Percentiles rank a stretch among this genome's conserved stretches.
These are phyloP conservation scores for Elymus sibiricus DNA, from an alignment of 176 grass and related monocot species.

Conservation along the genomic window DNA sequence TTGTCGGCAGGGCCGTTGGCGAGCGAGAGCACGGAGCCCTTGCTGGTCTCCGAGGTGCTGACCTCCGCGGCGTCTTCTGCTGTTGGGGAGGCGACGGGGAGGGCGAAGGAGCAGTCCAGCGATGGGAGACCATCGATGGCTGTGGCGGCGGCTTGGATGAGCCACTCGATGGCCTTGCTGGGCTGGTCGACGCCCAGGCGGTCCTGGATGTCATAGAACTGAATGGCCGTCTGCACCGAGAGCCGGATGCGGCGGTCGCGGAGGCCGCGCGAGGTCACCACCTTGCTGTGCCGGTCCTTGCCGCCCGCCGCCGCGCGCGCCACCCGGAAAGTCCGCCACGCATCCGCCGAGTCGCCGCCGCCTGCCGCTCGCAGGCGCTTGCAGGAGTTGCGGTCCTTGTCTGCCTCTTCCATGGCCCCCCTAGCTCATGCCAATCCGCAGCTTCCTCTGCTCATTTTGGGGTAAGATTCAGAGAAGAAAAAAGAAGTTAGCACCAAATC, in stretches of 20 bases:
- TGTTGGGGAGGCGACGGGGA: background rate
- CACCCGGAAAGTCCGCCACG: constrained; percentile 42
- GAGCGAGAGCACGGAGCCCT: constrained; percentile 66
- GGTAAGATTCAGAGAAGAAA: background rate
- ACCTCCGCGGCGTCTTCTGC: constrained; percentile 15
- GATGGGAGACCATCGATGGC: constrained; percentile 69
- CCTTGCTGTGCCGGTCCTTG: constrained; percentile 95
- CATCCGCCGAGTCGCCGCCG: constrained; percentile 8
- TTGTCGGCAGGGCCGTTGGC: constrained; percentile 37
- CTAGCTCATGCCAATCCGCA: constrained; percentile 25
- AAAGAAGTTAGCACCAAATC: background rate
- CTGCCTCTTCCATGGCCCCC: constrained; percentile 32
- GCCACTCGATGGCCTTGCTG: constrained; percentile 90
- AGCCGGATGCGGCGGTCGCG: constrained; percentile 77
- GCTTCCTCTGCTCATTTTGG: constrained; percentile 25
- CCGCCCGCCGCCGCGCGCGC: constrained; percentile 50
- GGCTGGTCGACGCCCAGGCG: constrained; percentile 82
- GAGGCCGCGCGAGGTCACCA: constrained; percentile 68
- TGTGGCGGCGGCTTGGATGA: constrained; percentile 54
- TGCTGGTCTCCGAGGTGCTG: constrained; percentile 80
- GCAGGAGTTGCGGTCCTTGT: constrained; percentile 31
- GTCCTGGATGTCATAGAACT: constrained; percentile 92
- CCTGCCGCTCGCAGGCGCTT: constrained; percentile 25
- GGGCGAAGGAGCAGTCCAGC: constrained; percentile 44
- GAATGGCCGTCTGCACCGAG: constrained; percentile 69